Evolutionary conservation across 2,329 filamentous ascomycete genomes (phyloP).

Genomic region (Aspergillus sp.): DNA sequence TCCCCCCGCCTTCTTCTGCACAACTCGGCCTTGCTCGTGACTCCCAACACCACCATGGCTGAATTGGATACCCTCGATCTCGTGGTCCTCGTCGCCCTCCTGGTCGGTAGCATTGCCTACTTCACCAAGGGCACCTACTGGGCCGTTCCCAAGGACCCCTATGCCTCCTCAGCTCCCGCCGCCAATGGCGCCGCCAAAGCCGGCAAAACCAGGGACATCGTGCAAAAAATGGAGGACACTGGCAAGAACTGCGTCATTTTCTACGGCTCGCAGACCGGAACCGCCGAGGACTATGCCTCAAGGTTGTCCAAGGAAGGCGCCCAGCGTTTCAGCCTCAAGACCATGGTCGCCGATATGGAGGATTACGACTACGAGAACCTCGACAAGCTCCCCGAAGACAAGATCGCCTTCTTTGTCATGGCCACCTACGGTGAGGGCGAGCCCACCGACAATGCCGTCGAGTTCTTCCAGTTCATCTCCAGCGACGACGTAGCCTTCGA

Average conservation of each 20-base stretch:
- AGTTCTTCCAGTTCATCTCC: conserved; percentile 93
- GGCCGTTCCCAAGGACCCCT: conserved; percentile 76
- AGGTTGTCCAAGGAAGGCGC: conserved; percentile 94
- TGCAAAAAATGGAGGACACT: conserved; percentile 92
- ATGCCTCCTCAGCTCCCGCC: conserved; percentile 57
- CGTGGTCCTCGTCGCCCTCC: conserved; percentile 74
- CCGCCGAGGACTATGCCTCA: conserved; percentile 95
- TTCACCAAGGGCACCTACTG: conserved; percentile 94
- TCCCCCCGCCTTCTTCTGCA: conserved; percentile 1
- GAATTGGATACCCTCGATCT: conserved; percentile 95
- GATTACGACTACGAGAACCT: conserved; percentile 96
- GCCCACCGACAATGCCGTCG: conserved; percentile 95
- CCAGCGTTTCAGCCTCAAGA: conserved; percentile 90
- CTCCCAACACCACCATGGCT: conserved; percentile 54
- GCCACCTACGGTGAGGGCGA: conserved; percentile 98
- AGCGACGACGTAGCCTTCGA: conserved; percentile 74
- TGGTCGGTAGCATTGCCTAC: conserved; percentile 83
- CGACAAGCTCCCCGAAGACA: conserved; percentile 78
- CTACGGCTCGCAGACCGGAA: conserved; percentile 97
- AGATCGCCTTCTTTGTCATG: conserved; percentile 87
- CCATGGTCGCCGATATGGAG: conserved; percentile 95
- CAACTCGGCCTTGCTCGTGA: background rate
- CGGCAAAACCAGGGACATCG: conserved; percentile 79
- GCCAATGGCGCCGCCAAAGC: conserved; percentile 61
- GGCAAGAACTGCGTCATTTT: conserved; percentile 98